phyloP scores from a whole-genome alignment of 768 basidiomycete genomes.

The Nidularia sp. region DNA sequence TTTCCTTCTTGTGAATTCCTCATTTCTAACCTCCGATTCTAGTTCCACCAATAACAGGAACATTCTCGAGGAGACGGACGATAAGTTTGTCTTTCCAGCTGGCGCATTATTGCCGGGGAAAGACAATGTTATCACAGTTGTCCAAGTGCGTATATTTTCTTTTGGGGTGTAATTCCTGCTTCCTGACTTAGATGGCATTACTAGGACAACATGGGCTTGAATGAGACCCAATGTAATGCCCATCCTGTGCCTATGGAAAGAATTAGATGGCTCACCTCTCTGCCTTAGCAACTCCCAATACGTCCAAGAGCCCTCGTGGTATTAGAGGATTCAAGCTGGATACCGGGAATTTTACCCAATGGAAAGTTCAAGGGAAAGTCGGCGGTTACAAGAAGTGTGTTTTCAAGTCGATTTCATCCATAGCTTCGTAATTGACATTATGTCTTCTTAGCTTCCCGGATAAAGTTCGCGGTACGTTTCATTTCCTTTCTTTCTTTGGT shows the following conservation, averaged over 20 bases:
- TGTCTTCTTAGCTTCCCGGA: constrained; percentile 61
- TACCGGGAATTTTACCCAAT: constrained; percentile 51
- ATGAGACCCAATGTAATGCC: not conserved
- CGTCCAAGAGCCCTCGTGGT: constrained; percentile 72
- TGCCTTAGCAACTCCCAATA: constrained; percentile 35
- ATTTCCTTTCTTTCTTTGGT: not conserved
- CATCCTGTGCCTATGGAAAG: not conserved
- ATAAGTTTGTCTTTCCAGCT: constrained; percentile 57
- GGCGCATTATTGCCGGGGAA: constrained; percentile 43
- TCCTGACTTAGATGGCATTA: not conserved
- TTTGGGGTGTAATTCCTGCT: not conserved
- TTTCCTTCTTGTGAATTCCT: not conserved
- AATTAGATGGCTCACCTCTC: not conserved
- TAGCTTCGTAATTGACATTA: not conserved
- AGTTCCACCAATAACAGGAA: constrained; percentile 67
- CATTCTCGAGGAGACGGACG: constrained; percentile 64
- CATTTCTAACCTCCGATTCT: not conserved
- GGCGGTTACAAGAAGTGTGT: constrained; percentile 65
- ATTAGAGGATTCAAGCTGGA: constrained; percentile 74
- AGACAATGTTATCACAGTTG: constrained; percentile 76
- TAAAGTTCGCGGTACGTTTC: constrained; percentile 44
- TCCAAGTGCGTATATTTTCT: constrained; percentile 49
- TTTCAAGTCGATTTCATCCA: not conserved
- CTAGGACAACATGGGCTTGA: too few species aligned
- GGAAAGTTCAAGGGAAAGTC: constrained; percentile 75